Conservation (phyloP, 1,284 basidiomycete species). For the Trametes sp. region DNA sequence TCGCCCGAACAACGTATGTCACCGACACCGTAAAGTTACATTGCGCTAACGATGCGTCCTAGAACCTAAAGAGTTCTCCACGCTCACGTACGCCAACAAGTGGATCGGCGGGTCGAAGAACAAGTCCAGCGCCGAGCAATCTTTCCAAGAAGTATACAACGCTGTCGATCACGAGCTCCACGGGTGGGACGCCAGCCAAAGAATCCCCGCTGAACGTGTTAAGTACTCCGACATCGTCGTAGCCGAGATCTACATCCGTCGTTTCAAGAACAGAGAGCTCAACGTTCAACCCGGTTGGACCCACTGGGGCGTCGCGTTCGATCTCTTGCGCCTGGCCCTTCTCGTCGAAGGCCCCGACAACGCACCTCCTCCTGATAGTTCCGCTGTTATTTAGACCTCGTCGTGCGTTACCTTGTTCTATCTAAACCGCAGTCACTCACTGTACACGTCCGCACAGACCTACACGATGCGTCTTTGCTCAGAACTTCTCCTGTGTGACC, state of each 20-base stretch:
- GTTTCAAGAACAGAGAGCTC: neutral
- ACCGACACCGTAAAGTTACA: too few species aligned
- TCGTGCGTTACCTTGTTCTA: too few species aligned
- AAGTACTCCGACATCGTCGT: neutral
- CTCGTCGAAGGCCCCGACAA: neutral
- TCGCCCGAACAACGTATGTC: neutral
- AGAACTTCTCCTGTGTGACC: too few species aligned
- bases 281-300: neutral
- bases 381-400: too few species aligned
- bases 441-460: too few species aligned
- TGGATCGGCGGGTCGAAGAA: too few species aligned
- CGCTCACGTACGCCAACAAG: neutral
- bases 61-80: neutral
- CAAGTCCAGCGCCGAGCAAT: neutral
- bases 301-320: neutral
- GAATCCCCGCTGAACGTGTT: neutral
- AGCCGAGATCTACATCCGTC: neutral
- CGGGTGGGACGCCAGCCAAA: neutral
- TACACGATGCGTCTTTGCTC: too few species aligned
- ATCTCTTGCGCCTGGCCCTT: neutral
- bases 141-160: neutral
- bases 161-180: neutral
- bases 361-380: too few species aligned
- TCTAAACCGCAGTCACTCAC: too few species aligned
- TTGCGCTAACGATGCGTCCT: neutral